Base-by-base conservation (phyloP, 495 filamentous ascomycete species). In the Chaetomium tenue region DNA sequence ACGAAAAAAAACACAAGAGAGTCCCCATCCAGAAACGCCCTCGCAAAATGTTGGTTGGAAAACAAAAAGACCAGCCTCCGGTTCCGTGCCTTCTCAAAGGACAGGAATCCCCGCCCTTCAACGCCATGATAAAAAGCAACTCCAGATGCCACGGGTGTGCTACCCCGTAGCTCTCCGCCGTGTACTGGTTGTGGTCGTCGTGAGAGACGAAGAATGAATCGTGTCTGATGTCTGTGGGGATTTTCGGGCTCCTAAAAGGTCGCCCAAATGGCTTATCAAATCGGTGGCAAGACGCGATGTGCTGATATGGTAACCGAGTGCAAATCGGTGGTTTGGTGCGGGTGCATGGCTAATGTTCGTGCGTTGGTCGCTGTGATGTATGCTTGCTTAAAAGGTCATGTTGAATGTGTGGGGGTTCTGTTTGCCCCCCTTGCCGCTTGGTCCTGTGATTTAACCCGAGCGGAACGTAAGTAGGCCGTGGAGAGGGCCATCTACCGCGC, bases 401-500 rank as follows among this genome's bases (percentile, higher is more conserved):
- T 22, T 22, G 20, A n/a, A n/a, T 50, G 46, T 20, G 18, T 12
- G 20, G 20, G 44, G 46, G n/a, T 50, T 18, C 46, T 50, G 46
- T 52, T 52, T 52, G 53, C 13, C 54, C 26, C 33, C 25, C 51
- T 46, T 16, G 11, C 42, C 18, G 57, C 57, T 59, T 59, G 42
- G 57, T 59, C 26, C 57, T 59, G 57, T 61, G 39, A 15, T 20
- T 42, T 40, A 51, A 39, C 59, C 59, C 46, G 53, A 40, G 30
- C 47, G 33, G 22, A 26, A 51, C 2, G 20, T 23, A 7, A 12
- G 25, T 30, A 13, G 18, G 25, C 8, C 2, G 25, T 47, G 22
- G 15, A 55, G 37, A 25, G 37, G 37, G 25, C 47, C 9, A 9
- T 60, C 60, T 71, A 74, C 60, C 63, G 66, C 40, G 63, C 72